Evolutionary conservation across 768 basidiomycete species (phyloP).

Genomic region (Hypholoma fasciculare): DNA sequence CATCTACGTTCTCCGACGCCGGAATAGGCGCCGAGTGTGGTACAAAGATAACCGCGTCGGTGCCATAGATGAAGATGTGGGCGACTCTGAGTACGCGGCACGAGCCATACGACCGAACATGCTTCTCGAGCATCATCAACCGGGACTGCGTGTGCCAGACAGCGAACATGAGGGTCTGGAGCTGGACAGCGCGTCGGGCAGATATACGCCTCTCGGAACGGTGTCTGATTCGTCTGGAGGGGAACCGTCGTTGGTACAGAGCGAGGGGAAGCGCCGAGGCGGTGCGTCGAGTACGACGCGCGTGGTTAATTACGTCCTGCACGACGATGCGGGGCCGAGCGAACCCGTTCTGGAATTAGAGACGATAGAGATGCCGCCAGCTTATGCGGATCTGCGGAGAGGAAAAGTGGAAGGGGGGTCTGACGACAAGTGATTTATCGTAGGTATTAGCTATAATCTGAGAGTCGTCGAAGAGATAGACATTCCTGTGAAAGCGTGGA

Average conservation of each 20-base stretch:
- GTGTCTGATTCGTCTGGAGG: no score
- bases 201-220: no score
- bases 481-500: no score
- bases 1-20: background rate
- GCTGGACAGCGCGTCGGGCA: no score
- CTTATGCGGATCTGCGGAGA: background rate
- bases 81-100: background rate
- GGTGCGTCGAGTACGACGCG: background rate
- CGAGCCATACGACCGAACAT: background rate
- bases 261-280: background rate
- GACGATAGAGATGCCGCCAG: background rate
- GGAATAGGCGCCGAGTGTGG: background rate
- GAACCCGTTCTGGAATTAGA: slow-evolving; percentile 33
- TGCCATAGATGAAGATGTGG: background rate
- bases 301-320: background rate
- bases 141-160: background rate
- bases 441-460: no score
- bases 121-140: background rate
- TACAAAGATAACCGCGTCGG: background rate
- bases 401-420: no score
- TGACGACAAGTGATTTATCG: no score
- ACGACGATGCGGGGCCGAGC: background rate
- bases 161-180: background rate
- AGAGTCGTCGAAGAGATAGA: no score
- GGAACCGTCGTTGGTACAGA: no score